Evolutionary conservation across 1,284 basidiomycete genomes (phyloP), one percentile per base, ranked within the genome.

Genomic region (Cystobasidium pallidum): DNA sequence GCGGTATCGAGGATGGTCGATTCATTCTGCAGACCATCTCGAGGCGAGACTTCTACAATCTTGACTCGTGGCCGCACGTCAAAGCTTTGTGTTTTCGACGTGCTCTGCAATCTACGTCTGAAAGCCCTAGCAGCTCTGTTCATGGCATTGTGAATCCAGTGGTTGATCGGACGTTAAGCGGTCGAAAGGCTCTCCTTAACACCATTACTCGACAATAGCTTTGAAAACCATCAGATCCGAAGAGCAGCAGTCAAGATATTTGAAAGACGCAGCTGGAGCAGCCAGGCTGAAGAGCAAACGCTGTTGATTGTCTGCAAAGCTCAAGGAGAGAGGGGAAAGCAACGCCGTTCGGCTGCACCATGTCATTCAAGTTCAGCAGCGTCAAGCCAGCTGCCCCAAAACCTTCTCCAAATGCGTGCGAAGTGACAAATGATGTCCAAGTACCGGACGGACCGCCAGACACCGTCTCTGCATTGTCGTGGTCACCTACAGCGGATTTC

Each of bases 1-100:
- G 86, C 84, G 2, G 95, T 88, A 8, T 88, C 83, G 1, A 81
- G 73, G 0, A 85, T 84, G 13, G 64, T 45, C 75, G 89, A 88
- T 79, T 97, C 91, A 79, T 97, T 97, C 83, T 97, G 94, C 17
- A 98, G 84, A 0, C 94, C 94, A 81, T 97, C 94, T 26, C 94
- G 85, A 0, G 94, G 91, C 0, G 91, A 91, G 3, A 96, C 93
- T 82, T 97, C 94, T 67, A 98, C 91, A 58, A 97, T 90, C 70
- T 80, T 74, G 73, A 77, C 70, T 0, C 57, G 74, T 32, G 62
- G 62, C 11, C 62, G 62, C 10, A 41, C 15, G 3, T 45, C 24
- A 51, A 21, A 64, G 62, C 24, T 36, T 49, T n/a, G 36, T n/a
- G 7, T 30, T 15, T 24, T 51, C 19, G 26, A 7, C 30, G 26